Base-by-base conservation (phyloP, 768 basidiomycete species). In the Fomitopsis serialis region DNA sequence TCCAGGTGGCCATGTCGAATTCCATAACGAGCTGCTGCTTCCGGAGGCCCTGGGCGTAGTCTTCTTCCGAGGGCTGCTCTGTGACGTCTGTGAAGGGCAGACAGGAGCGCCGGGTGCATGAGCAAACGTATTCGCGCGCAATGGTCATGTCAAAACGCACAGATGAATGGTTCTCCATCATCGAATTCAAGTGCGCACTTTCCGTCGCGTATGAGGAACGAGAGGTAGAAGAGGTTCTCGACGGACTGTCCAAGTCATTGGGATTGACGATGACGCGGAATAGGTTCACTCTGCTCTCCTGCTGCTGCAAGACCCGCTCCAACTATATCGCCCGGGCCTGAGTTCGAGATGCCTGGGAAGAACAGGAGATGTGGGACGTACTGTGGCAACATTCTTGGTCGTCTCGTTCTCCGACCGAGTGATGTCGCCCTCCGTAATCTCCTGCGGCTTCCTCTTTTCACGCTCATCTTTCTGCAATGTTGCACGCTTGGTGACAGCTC, bases 181-280 rank as follows among this genome's bases (percentile, higher is more conserved):
- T 81, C 74, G 29, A 78, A 73, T 58, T 92, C 87, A 25, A 91
- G 74, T 11, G 86, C 85, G 54, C 85, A 90, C 62, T 82, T 80
- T 2, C 88, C 92, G 58, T 95, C 90, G 27, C 89, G 80, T 44
- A 97, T 89, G 56, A 97, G 77, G 72, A 99, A 98, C 0, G 92
- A 92, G 2, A 96, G 77, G 63, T 97, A 94, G 67, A 99, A 98
- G 22, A 96, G 74, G 66, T 99, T 99, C 71, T 99, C 97, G 13
- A 98, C 92, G 0, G 90, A 92, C 65, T 99, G 96, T 0, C 86
- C 88, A 64, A 99, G 61, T 89, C 84, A 25, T 85, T 70, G 12
- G 97, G 97, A 65, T 99, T 96, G 57, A 97, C 75, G 50, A 98
- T 77, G 63, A 98, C 89, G 55, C 77, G 71, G 73, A 98, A 98